A percentile compares a stretch with the other conserved stretches of the same genome.
phyloP scores from a whole-genome alignment of 2,329 filamentous ascomycete species.

The Aspergillus sp. region DNA sequence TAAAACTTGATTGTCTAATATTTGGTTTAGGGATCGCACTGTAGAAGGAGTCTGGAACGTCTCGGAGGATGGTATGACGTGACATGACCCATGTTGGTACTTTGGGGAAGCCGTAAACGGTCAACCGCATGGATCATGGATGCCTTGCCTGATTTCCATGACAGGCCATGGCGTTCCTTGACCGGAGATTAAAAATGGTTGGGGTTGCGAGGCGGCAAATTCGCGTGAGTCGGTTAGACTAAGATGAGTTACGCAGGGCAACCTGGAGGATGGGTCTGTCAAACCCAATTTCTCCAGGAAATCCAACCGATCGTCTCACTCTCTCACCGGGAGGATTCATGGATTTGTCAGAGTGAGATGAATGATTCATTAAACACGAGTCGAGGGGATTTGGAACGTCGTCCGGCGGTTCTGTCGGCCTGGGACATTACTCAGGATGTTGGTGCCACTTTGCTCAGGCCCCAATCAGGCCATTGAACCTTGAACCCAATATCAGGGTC shows the following conservation, averaged over 20 bases:
- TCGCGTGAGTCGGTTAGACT: not conserved
- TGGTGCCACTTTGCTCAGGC: not conserved
- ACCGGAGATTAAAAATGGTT: not conserved
- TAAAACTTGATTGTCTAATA: not conserved
- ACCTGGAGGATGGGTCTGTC: not conserved
- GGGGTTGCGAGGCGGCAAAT: not conserved
- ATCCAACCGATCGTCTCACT: not conserved
- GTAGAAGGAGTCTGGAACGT: not conserved
- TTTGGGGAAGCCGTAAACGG: not conserved
- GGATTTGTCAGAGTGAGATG: not conserved
- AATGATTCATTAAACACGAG: not conserved
- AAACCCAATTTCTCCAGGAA: not conserved
- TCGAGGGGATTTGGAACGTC: not conserved
- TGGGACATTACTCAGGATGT: not conserved
- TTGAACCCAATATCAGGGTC: not conserved
- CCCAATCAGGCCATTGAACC: not conserved
- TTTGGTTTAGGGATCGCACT: not conserved
- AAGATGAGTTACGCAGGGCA: not conserved
- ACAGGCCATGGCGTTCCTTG: not conserved
- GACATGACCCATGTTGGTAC: not conserved
- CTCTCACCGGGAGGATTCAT: not conserved
- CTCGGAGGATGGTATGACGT: not conserved
- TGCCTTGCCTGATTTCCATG: not conserved
- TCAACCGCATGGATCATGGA: not conserved
- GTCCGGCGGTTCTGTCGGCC: not conserved